These are phyloP conservation scores for Daedaleopsis nitida DNA, from an alignment of 768 basidiomycete genomes.

Conservation along the genomic window DNA sequence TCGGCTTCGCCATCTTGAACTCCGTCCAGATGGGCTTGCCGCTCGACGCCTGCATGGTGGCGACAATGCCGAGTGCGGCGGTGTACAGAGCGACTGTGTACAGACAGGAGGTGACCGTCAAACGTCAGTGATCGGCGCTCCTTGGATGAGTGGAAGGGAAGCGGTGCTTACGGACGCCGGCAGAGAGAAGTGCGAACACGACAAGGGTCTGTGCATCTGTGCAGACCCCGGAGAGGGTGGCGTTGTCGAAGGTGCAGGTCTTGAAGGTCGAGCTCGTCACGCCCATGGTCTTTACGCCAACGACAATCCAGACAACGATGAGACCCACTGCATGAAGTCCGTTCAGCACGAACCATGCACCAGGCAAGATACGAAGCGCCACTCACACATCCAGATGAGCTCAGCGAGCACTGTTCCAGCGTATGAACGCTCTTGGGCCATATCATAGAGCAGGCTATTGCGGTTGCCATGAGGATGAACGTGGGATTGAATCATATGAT, in stretches of 20 bases:
- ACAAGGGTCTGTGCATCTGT: not conserved
- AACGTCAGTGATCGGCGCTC: not conserved
- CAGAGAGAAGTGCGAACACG: not conserved
- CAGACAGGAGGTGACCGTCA: not conserved
- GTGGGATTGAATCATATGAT: too few relatives aligned
- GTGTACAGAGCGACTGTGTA: not conserved
- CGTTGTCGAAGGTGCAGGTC: not conserved
- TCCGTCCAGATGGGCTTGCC: conserved; percentile 4
- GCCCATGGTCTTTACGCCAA: conserved; percentile 1
- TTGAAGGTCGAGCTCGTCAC: not conserved
- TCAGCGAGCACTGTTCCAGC: not conserved
- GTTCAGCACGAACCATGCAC: not conserved
- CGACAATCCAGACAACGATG: not conserved
- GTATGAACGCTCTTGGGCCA: conserved; percentile 3
- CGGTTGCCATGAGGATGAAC: too few relatives aligned
- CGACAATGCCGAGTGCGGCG: not conserved
- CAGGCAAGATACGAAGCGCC: not conserved
- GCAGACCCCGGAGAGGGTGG: not conserved
- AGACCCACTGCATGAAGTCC: not conserved
- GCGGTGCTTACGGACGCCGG: not conserved
- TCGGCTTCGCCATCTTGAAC: not conserved
- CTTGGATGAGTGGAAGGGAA: not conserved
- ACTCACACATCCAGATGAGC: not conserved
- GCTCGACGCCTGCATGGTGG: not conserved
- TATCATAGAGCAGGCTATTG: conserved; percentile 1